Evolutionary conservation across 441 rosid genomes (phyloP).

Genomic region (Jatropha multifida): DNA sequence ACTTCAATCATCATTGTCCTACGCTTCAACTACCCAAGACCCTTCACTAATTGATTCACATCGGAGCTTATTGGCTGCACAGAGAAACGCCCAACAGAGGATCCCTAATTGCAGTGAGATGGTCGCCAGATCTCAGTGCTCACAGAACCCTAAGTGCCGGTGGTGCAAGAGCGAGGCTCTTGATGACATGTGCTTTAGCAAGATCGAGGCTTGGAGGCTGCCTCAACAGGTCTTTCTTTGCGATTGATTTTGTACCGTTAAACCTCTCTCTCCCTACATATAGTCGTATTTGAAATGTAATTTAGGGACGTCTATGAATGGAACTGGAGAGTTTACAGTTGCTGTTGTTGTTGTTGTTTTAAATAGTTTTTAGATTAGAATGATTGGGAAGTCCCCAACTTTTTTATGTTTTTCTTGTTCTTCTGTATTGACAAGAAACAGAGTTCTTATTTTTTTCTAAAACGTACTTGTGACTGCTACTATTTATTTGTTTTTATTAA

Average conservation of each 20-base stretch:
- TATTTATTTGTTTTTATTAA: background rate
- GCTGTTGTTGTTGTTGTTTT: background rate
- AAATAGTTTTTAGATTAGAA: background rate
- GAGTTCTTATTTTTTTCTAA: background rate
- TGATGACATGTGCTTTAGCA: conserved; percentile 72
- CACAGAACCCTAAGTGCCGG: conserved; percentile 53
- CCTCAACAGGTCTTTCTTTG: conserved; percentile 77
- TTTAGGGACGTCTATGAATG: background rate
- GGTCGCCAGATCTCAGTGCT: conserved; percentile 64
- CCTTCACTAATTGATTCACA: conserved; percentile 14
- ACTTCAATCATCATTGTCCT: conserved; percentile 15
- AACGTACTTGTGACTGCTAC: background rate
- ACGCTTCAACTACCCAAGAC: background rate
- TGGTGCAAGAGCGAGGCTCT: conserved; percentile 88
- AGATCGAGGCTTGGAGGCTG: conserved; percentile 66
- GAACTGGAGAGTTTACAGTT: background rate
- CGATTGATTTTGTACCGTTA: conserved; percentile 21
- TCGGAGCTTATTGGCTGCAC: conserved; percentile 36
- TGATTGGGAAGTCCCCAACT: background rate
- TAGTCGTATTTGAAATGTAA: background rate
- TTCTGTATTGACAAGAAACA: background rate
- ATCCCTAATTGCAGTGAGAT: conserved; percentile 57
- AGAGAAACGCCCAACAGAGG: conserved; percentile 36
- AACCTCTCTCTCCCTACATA: background rate
- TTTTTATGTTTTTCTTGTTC: background rate